Percentiles rank a stretch among this genome's conserved stretches.
phyloP scores from a whole-genome alignment of 2,329 filamentous ascomycete species.

The Neoascochyta sp. region DNA sequence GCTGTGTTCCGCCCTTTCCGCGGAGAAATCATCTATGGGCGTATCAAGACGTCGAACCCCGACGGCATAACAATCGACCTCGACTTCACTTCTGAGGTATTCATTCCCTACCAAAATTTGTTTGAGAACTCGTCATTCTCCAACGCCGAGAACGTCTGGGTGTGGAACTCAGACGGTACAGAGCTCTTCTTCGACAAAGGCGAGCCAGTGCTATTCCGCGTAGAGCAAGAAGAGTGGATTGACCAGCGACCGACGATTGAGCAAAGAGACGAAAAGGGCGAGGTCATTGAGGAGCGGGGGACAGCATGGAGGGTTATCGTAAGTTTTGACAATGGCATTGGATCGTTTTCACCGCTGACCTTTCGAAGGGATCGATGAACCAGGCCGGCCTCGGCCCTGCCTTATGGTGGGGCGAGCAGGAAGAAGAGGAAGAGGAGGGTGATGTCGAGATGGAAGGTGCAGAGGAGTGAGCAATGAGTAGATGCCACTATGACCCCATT shows the following conservation, averaged over 20 bases:
- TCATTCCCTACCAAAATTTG: constrained; percentile 56
- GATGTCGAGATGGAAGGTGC: constrained; percentile 27
- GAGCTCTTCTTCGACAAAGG: constrained; percentile 84
- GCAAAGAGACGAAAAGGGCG: constrained; percentile 62
- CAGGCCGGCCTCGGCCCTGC: constrained; percentile 47
- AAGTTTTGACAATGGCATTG: constrained; percentile 12
- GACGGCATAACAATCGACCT: constrained; percentile 74
- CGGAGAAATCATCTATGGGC: constrained; percentile 82
- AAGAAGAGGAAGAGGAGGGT: constrained; percentile 26
- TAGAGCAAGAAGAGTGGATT: constrained; percentile 85
- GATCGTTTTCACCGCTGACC: no score
- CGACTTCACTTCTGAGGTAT: constrained; percentile 93
- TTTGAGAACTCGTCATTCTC: constrained; percentile 59
- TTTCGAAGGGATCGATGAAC: constrained; percentile 45
- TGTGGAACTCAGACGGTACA: constrained; percentile 72
- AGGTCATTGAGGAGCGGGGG: constrained; percentile 58
- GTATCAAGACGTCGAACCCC: constrained; percentile 70
- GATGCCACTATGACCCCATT: no score
- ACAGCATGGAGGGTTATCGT: constrained; percentile 67
- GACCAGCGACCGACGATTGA: constrained; percentile 82
- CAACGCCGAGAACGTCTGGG: constrained; percentile 73
- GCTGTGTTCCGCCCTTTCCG: constrained; percentile 95
- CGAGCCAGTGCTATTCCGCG: constrained; percentile 81
- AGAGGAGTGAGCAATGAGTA: constrained; percentile 20
- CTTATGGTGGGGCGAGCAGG: constrained; percentile 44